A percentile compares a stretch with the other conserved stretches of the same genome.
These are phyloP conservation scores for Fusarium solani-melongenae DNA, from an alignment of 2,329 filamentous ascomycete species.

Conservation along the genomic window DNA sequence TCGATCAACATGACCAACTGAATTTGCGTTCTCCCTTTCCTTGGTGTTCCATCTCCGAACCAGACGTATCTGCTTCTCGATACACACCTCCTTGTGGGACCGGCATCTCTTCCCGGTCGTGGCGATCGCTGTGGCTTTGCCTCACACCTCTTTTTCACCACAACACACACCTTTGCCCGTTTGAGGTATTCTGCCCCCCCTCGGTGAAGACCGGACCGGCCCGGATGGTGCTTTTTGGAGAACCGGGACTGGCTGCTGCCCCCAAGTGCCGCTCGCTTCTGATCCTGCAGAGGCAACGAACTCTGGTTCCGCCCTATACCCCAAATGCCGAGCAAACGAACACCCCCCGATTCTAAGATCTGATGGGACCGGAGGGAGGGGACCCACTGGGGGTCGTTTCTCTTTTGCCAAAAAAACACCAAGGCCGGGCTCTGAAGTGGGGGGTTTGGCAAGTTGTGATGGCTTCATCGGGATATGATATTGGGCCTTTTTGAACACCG, in stretches of 20 bases:
- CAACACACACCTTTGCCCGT: background rate
- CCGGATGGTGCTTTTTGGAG: conserved; percentile 8
- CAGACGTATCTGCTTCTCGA: background rate
- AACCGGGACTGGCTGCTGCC: background rate
- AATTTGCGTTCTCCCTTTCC: background rate
- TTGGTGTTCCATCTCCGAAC: conserved; percentile 25
- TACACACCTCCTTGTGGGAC: conserved; percentile 24
- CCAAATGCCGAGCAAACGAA: conserved; percentile 31
- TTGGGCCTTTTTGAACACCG: background rate
- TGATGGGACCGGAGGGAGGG: background rate
- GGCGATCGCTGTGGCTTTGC: conserved; percentile 25
- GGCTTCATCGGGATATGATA: conserved; percentile 16
- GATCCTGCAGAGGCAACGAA: background rate
- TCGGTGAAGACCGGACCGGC: conserved; percentile 28
- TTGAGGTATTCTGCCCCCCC: background rate
- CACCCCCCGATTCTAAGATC: conserved; percentile 27
- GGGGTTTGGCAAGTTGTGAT: conserved; percentile 20
- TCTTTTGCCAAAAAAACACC: conserved; percentile 29
- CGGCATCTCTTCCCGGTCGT: conserved; percentile 42
- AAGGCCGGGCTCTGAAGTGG: conserved; percentile 19
- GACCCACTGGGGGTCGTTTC: background rate
- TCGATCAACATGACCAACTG: background rate
- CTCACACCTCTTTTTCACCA: conserved; percentile 9
- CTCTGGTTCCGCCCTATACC: conserved; percentile 3
- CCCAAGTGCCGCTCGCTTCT: background rate